Evolutionary conservation across 805 yeast species (phyloP), one percentile per base, ranked within the genome.

Genomic region (Candida germanica): DNA sequence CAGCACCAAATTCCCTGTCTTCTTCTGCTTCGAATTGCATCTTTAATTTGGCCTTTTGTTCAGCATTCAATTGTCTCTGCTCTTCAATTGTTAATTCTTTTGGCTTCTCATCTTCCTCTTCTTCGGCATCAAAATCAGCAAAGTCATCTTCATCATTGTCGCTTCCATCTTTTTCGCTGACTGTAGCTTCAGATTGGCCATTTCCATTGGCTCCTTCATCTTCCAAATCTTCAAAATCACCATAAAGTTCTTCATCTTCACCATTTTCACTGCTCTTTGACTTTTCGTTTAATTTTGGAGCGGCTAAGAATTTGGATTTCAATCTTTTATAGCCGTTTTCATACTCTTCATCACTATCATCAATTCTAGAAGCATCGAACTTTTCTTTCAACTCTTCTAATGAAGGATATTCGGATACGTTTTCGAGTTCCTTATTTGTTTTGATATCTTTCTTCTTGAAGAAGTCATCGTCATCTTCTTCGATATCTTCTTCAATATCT

Each of bases 11-110:
- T 39, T 69, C 73, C 9, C 72, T 53, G 39, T 68, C 73, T 49
- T 81, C 88, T 56, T 81, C 87, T 35, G 80, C 87, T 54, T 93
- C 98, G 53, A 93, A 87, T 56, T 93, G 97, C 51, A 86, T 71
- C 41, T 88, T 80, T 40, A 91, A 70, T 51, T 85, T 81, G 46
- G 89, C 97, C 53, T 93, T 94, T 68, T 85, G 88, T 43, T 82
- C 79, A 2, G 97, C 95, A 53, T 89, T 89, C 36, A 77, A 63
- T 35, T 77, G 80, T 56, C 98, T 79, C 57, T 79, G 82, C 53
- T 85, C 80, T 39, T 83, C 94, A 23, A 83, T 64, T 1, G 91
- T 66, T 30, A 78, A 47, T 27, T 59, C 64, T 30, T 60, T 59
- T 6, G 58, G 64, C 3, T 63, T 71, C 9, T 62, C 72, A 1